Evolutionary conservation across 192 early-diverging fungal genomes (phyloP).

Genomic region (Coemansia sp.): DNA sequence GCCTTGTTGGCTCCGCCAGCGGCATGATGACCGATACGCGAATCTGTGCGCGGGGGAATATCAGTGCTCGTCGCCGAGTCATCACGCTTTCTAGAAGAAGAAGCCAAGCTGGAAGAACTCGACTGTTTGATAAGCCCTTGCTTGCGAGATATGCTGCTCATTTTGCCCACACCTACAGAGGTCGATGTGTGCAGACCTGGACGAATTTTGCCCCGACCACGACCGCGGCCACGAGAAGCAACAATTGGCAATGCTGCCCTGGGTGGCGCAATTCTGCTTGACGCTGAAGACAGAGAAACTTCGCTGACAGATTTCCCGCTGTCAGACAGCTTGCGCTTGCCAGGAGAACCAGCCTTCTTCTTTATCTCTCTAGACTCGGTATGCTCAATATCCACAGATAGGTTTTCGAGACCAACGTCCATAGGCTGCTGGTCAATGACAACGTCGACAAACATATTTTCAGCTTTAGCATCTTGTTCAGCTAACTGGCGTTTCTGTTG

Average conservation of each 20-base stretch:
- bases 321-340: constrained; percentile 51
- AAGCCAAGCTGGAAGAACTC: constrained; percentile 19
- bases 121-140: constrained; percentile 11
- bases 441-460: constrained; percentile 22
- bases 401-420: constrained; percentile 17
- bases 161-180: neutral
- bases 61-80: neutral
- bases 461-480: neutral
- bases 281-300: neutral
- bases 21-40: constrained; percentile 13
- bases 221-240: constrained; percentile 17
- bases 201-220: constrained; percentile 14
- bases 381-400: constrained; percentile 9
- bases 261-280: neutral
- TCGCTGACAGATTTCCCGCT: constrained; percentile 16
- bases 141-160: constrained; percentile 29
- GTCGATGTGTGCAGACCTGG: neutral
- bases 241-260: constrained; percentile 10
- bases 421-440: constrained; percentile 38
- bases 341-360: constrained; percentile 3
- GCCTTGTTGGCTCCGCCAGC: constrained; percentile 10
- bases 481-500: neutral
- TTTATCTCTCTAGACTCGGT: neutral
- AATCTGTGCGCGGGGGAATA: constrained; percentile 26
- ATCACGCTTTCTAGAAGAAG: constrained; percentile 2